Evolutionary conservation across 495 filamentous ascomycete species (phyloP).

Genomic region (Aspergillus biplanus): DNA sequence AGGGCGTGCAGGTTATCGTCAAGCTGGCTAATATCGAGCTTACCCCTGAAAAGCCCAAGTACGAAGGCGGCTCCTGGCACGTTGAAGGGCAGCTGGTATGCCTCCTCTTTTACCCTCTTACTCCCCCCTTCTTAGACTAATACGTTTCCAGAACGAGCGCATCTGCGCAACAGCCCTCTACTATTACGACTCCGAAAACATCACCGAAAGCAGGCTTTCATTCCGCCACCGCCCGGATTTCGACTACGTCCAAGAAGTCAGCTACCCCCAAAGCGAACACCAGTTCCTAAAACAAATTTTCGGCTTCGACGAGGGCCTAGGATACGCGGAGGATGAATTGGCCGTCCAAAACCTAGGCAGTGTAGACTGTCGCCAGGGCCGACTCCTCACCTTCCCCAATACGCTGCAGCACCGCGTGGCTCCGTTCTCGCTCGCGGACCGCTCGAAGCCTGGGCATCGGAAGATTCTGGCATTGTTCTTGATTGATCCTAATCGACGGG

Average conservation of each 20-base stretch:
- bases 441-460: conserved; percentile 52
- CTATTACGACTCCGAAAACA: conserved; percentile 62
- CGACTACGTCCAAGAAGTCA: not conserved
- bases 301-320: conserved; percentile 22
- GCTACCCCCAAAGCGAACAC: conserved; percentile 27
- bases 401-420: conserved; percentile 54
- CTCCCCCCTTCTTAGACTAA: not conserved
- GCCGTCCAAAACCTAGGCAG: conserved; percentile 35
- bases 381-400: conserved; percentile 33
- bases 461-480: conserved; percentile 58
- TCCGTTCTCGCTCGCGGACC: conserved; percentile 50
- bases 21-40: conserved; percentile 62
- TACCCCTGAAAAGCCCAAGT: conserved; percentile 55
- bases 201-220: conserved; percentile 45
- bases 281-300: conserved; percentile 26
- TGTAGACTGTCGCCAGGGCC: conserved; percentile 26
- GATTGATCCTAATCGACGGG: conserved; percentile 50
- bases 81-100: conserved; percentile 43
- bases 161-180: conserved; percentile 60
- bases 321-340: not conserved
- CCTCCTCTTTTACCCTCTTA: not conserved
- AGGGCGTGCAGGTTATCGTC: conserved; percentile 27
- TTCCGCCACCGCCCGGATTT: conserved; percentile 47
- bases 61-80: conserved; percentile 50
- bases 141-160: conserved; percentile 39